Evolutionary conservation across 179 eudicot genomes (phyloP).

Genomic region (Silene vulgaris): DNA sequence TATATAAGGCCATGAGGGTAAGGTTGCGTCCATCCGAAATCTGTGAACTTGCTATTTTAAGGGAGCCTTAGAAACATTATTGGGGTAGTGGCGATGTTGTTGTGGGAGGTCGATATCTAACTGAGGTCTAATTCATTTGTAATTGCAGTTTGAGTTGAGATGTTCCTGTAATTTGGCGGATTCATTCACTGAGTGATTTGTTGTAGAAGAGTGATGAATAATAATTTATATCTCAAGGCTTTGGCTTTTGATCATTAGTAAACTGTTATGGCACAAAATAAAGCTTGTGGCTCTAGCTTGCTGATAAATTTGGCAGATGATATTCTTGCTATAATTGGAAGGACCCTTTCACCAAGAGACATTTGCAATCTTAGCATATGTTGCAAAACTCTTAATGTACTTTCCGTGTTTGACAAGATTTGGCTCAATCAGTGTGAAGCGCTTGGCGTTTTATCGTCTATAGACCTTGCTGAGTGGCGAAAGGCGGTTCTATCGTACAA

Average conservation of each 20-base stretch:
- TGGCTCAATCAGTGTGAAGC: slow-evolving; percentile 60
- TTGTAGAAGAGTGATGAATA: no score
- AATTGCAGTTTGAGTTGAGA: no score
- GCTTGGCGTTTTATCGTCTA: slow-evolving; percentile 37
- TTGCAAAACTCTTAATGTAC: slow-evolving; percentile 44
- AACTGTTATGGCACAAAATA: slow-evolving; percentile 23
- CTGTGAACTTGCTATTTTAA: no score
- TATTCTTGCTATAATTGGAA: slow-evolving; percentile 45
- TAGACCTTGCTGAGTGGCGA: slow-evolving; percentile 58
- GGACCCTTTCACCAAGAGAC: slow-evolving; percentile 56
- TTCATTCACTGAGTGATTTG: no score
- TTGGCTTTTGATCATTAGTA: not conserved
- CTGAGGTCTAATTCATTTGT: no score
- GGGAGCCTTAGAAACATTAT: no score
- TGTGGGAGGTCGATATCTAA: no score
- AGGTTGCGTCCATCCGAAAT: no score
- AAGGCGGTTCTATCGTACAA: slow-evolving; percentile 52
- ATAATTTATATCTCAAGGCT: no score
- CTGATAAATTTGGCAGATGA: slow-evolving; percentile 64
- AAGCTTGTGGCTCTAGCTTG: slow-evolving; percentile 44
- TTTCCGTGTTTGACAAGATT: slow-evolving; percentile 50
- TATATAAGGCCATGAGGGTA: no score
- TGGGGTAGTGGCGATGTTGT: no score
- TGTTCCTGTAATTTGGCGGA: no score
- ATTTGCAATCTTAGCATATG: slow-evolving; percentile 54